Base-by-base conservation (phyloP, 106 monocot species). In the Apostasia shenzhenica region DNA sequence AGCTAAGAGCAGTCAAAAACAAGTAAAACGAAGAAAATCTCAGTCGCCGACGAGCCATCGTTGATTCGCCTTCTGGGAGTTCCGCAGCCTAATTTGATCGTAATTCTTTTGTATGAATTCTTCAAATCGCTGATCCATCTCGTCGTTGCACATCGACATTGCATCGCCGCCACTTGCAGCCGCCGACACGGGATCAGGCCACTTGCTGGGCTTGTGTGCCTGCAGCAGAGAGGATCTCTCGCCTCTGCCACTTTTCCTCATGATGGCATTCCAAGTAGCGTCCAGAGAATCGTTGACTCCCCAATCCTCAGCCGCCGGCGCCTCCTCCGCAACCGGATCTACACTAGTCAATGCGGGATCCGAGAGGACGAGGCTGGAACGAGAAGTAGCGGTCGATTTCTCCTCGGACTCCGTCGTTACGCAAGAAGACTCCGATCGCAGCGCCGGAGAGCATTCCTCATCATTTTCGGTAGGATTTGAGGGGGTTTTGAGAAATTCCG, bases 21-120 rank as follows among this genome's bases (percentile, higher is more conserved):
- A 26, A 26, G 26, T 26, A 26, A 26, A 26, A 26, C 26, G 26
- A 26, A 64, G 13, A 45, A 49, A 48, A 8, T 65, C 1, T 48
- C 37, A 2, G 7, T 65, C 37, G 8, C 26, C 7, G 48, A 48
- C 12, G 48, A 41, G 65, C 1, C 26, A 7, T 3, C 14, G 49
- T 2, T 48, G 65, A 38, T 48, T 65, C 48, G 13, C 5, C 45
- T 63, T 9, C 14, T 49, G 49, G 11, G 50, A 37, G 8, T 54
- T 68, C 67, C 42, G 71, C 71, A 77, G 64, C 67, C 80, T 53
- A 45, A 92, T 79, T 59, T 85, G 83, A 51, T 92, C 81, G 45
- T 78, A 75, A 56, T 78, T 85, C 69, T 83, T 88, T 79, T 73
- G 83, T 69, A 92, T 88, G 72, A 92, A 92, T 48, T 72, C 88